Conservation (phyloP, 2,329 filamentous ascomycete genomes). For the Monilinia aucupariae region DNA sequence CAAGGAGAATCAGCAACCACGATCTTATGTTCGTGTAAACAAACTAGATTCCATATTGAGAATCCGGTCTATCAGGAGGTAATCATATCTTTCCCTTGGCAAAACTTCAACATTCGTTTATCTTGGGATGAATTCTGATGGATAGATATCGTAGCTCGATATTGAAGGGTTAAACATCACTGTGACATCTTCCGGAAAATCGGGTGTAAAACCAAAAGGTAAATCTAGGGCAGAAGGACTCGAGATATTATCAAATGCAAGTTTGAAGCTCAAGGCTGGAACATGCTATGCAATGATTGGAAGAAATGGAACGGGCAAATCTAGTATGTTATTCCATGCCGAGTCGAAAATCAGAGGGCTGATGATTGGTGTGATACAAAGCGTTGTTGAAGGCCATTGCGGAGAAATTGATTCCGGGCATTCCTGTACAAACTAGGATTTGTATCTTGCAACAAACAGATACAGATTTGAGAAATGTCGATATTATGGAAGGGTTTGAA, state of each 20-base stretch:
- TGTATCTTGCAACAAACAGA: conserved; percentile 65
- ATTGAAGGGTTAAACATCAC: conserved; percentile 69
- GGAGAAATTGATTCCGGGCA: conserved; percentile 72
- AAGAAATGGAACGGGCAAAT: conserved; percentile 78
- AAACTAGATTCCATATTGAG: conserved; percentile 35
- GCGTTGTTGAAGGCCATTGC: conserved; percentile 69
- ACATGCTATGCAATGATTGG: conserved; percentile 73
- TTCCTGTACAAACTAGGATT: conserved; percentile 59
- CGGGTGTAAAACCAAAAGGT: conserved; percentile 44
- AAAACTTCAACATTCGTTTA: background rate
- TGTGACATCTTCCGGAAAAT: conserved; percentile 43
- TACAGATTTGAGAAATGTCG: conserved; percentile 33
- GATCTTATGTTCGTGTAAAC: conserved; percentile 33
- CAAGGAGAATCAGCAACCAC: conserved; percentile 28
- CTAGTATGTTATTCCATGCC: conserved; percentile 47
- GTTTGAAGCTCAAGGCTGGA: conserved; percentile 65
- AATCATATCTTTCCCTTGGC: background rate
- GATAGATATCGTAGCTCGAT: conserved; percentile 48
- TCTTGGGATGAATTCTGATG: background rate
- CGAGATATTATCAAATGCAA: conserved; percentile 68
- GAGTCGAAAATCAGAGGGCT: conserved; percentile 14
- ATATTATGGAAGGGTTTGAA: conserved; percentile 30
- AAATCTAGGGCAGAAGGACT: conserved; percentile 46
- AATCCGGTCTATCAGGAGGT: conserved; percentile 34
- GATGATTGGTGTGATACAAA: conserved; percentile 32